Evolutionary conservation across 768 basidiomycete genomes (phyloP).

Genomic region (Rhodotorula diobovata): DNA sequence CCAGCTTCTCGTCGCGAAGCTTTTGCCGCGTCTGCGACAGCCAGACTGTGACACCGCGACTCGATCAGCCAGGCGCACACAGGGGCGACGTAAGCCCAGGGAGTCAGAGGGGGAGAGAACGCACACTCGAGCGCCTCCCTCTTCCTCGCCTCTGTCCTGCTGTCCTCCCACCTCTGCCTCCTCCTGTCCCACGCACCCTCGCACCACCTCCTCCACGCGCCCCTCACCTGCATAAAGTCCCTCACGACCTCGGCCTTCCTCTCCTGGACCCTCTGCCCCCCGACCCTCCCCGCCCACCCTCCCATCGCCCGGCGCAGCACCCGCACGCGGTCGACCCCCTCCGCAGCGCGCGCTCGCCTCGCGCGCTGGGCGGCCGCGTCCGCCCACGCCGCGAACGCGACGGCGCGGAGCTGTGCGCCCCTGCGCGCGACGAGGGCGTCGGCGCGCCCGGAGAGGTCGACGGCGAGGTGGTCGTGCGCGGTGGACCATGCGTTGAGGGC

Average conservation of each 20-base stretch:
- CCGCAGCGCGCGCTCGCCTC: not conserved
- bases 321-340: not conserved
- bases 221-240: slow-evolving; percentile 14
- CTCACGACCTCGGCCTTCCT: slow-evolving; percentile 18
- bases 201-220: slow-evolving; percentile 11
- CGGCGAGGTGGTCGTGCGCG: slow-evolving; percentile 3
- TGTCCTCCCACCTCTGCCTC: slow-evolving; percentile 11
- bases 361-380: not conserved
- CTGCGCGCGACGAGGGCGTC: not conserved
- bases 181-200: not conserved
- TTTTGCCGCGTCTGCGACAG: not conserved
- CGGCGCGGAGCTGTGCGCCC: not conserved
- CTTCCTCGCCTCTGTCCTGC: not conserved
- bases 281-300: not conserved
- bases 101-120: not conserved
- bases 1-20: not conserved
- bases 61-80: not conserved
- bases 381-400: slow-evolving; percentile 1
- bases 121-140: slow-evolving; percentile 18
- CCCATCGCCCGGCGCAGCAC: not conserved
- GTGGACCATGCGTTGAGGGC: slow-evolving; percentile 2
- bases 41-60: slow-evolving; percentile 21
- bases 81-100: too few relatives aligned
- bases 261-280: not conserved
- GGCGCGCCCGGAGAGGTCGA: slow-evolving; percentile 8